Evolutionary conservation across 2,329 filamentous ascomycete genomes (phyloP).

Genomic region (Echinosphaeria canescens): DNA sequence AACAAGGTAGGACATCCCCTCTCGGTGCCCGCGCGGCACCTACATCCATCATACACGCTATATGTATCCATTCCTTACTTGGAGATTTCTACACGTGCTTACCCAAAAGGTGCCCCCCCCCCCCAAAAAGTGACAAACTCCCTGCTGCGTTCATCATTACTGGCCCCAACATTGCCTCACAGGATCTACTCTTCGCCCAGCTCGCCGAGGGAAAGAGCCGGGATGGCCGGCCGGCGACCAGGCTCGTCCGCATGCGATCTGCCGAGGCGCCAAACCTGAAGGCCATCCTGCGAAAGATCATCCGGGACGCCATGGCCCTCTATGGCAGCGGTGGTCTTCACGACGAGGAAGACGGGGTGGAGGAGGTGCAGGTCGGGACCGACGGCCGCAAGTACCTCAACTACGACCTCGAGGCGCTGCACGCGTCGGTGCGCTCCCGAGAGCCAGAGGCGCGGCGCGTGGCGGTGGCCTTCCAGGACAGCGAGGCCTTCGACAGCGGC

Average conservation of each 20-base stretch:
- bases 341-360: constrained; percentile 32
- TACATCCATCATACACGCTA: too few species aligned
- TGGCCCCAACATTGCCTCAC: constrained; percentile 58
- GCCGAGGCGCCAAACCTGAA: constrained; percentile 56
- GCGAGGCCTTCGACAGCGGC: constrained; percentile 56
- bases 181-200: constrained; percentile 53
- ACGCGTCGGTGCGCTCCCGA: constrained; percentile 32
- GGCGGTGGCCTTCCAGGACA: constrained; percentile 58
- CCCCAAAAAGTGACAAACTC: constrained; percentile 20
- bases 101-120: too few species aligned
- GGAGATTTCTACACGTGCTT: too few species aligned
- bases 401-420: constrained; percentile 56
- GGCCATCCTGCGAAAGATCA: constrained; percentile 48
- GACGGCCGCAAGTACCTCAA: constrained; percentile 35
- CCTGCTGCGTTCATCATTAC: constrained; percentile 55
- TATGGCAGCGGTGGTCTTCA: constrained; percentile 19
- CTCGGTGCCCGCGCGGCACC: too few species aligned
- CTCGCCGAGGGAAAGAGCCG: too few species aligned
- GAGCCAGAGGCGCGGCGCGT: constrained; percentile 31
- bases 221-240: constrained; percentile 24
- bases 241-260: constrained; percentile 45
- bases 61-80: too few species aligned
- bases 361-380: constrained; percentile 22
- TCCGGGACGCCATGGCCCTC: constrained; percentile 40
- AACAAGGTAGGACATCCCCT: constrained; percentile 5